phyloP scores from a whole-genome alignment of 768 basidiomycete species.

The Pilatotrama ljubarskyi region DNA sequence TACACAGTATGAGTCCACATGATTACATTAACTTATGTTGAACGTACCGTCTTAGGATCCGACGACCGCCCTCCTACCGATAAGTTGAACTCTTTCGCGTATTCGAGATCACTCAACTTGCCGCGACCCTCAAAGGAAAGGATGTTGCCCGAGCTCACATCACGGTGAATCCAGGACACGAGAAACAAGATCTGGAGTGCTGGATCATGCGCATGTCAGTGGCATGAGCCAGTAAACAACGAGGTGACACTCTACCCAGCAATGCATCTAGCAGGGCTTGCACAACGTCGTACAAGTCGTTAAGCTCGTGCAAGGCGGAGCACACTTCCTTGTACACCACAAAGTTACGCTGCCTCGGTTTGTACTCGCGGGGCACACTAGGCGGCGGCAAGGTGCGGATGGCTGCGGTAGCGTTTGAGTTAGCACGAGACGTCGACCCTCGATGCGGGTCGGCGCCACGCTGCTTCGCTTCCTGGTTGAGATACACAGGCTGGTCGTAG shows the following conservation, averaged over 20 bases:
- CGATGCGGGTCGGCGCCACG: not conserved
- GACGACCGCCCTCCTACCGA: not conserved
- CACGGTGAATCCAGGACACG: not conserved
- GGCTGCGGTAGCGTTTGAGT: not conserved
- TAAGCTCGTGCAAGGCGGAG: not conserved
- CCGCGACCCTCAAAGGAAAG: not conserved
- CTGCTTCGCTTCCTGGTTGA: not conserved
- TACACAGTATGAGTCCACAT: not conserved
- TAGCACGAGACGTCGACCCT: not conserved
- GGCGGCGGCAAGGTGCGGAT: not conserved
- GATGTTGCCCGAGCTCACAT: not conserved
- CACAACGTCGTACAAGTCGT: not conserved
- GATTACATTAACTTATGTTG: too few species aligned
- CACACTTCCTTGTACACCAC: slow-evolving; percentile 9
- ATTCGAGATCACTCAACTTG: slow-evolving; percentile 1
- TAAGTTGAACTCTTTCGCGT: not conserved
- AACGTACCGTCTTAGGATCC: slow-evolving; percentile 5
- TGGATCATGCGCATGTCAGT: not conserved
- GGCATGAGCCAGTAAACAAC: not conserved
- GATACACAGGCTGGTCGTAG: not conserved
- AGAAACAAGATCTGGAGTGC: slow-evolving; percentile 3
- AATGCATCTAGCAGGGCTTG: not conserved
- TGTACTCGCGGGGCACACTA: not conserved
- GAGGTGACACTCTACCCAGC: not conserved
- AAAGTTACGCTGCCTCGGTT: slow-evolving; percentile 3